phyloP scores from a whole-genome alignment of 2,329 filamentous ascomycete species.

The Aspergillus hiratsukae region DNA sequence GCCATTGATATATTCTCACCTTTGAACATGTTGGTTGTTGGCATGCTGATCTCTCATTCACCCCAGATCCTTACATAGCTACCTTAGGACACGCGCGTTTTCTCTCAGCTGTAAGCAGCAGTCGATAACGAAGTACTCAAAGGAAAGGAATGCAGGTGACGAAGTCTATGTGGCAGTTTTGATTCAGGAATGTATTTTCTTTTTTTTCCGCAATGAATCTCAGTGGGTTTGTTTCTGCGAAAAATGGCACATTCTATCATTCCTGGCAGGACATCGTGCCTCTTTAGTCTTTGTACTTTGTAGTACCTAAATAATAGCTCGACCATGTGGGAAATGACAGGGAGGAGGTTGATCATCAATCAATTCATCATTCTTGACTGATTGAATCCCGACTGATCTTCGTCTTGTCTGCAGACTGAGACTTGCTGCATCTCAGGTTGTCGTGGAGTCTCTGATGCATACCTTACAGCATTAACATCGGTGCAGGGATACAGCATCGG shows the following conservation, averaged over 20 bases:
- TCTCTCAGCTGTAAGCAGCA: not conserved
- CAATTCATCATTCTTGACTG: not conserved
- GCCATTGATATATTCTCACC: not conserved
- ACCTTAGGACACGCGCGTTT: not conserved
- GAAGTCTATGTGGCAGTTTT: not conserved
- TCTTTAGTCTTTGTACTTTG: too few species aligned
- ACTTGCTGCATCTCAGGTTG: too few species aligned
- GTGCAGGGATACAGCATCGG: too few species aligned
- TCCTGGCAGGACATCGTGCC: not conserved
- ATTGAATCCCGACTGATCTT: not conserved
- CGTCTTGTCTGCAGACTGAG: not conserved
- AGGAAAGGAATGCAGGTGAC: not conserved
- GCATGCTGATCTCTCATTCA: not conserved
- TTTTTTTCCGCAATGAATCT: not conserved
- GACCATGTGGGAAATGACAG: not conserved
- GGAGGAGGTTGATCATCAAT: not conserved
- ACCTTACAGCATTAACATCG: not conserved
- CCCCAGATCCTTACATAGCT: not conserved
- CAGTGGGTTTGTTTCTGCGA: not conserved
- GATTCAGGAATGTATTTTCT: not conserved
- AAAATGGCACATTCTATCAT: not conserved
- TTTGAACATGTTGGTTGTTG: not conserved
- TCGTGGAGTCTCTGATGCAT: not conserved
- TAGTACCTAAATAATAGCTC: not conserved
- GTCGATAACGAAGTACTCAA: not conserved